Evolutionary conservation across 805 yeast genomes (phyloP), one percentile per base, ranked within the genome.

Genomic region (Pichia occidentalis): DNA sequence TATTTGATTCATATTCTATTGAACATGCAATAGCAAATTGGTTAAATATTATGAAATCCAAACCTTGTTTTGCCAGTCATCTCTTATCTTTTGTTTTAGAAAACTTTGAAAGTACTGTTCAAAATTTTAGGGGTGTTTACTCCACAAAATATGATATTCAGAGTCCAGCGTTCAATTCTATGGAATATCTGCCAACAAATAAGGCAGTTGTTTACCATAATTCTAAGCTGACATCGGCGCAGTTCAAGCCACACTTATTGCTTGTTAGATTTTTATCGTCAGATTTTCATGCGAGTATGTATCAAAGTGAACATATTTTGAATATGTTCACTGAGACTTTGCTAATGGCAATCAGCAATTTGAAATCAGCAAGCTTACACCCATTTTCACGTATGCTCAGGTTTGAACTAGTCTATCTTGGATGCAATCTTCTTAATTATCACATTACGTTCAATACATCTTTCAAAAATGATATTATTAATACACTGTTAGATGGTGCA

Each of bases 131-230:
- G 28, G 97, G 97, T 4, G 56, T 90, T 9, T 88, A 73, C 56
- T 72, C 80, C 6, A 67, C 63, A 4, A 50, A 59, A 5, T 61
- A 62, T 46, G 95, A 87, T 55, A 55, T 75, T 6, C 52, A 50
- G 1, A 63, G 68, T 39, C 80, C 90, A 18, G 84, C 80, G 39
- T 80, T 67, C 56, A 62, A 73, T 46, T 70, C 67, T 36, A 92
- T 92, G 98, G 92, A 85, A 46, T 92, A 92, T 51, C 64, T 87
- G 1, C 97, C 98, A 9, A 78, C 94, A 32, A 79, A 82, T 59
- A 79, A 76, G 47, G 65, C 66, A 31, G 68, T 65, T 6, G 68
- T 80, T 7, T 72, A 73, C 37, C 74, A 71, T 43, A 60, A 64
- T 24, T 77, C 85, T 0, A 57, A 60, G 2, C 46, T 56, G 2